Base-by-base conservation (phyloP, 2,329 filamentous ascomycete genomes). In the Bipolaris sorokiniana region DNA sequence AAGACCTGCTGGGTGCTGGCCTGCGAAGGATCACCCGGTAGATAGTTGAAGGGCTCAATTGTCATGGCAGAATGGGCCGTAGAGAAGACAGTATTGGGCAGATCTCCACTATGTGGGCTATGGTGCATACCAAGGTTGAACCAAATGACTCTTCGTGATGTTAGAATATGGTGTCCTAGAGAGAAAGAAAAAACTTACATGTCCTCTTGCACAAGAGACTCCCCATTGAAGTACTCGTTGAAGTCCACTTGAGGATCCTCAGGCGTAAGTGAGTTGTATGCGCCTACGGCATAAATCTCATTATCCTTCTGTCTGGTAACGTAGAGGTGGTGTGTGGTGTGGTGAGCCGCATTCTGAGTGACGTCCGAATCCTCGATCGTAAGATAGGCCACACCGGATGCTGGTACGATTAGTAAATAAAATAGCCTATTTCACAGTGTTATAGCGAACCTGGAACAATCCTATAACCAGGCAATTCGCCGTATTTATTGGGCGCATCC, bases 241-340 rank as follows among this genome's bases (percentile, higher is more conserved):
- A 46, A 46, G n/a, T 46, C 16, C 5, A 46, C 42, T 18, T 46
- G 42, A 46, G 42, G 42, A 18, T 46, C 42, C 3, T 46, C 42
- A 15, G 42, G 42, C 10, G 42, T 46, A 33, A 46, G 42, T 5
- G 42, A 46, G 16, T 46, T 46, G 16, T 33, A 46, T 46, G 42
- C 42, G 11, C 42, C 42, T 6, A 46, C 42, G 1, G 42, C 42
- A 22, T 46, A 46, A 33, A 46, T 34, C 28, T 46, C 42, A 10
- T 33, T 46, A 18, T 46, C 42, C 28, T 46, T 46, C 5, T 16
- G 26, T 33, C 28, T 31, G 5, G 42, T 46, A 20, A 34, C 42
- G 16, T 46, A 46, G 42, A 46, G 13, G 42, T 46, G 26, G 18
- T 46, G 42, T 16, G 9, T 46, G 11, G 42, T 46, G 42, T 46